Evolutionary conservation across 139 green algal species (phyloP), one percentile per base, ranked within the genome.

Genomic region (Dunaliella primolecta): DNA sequence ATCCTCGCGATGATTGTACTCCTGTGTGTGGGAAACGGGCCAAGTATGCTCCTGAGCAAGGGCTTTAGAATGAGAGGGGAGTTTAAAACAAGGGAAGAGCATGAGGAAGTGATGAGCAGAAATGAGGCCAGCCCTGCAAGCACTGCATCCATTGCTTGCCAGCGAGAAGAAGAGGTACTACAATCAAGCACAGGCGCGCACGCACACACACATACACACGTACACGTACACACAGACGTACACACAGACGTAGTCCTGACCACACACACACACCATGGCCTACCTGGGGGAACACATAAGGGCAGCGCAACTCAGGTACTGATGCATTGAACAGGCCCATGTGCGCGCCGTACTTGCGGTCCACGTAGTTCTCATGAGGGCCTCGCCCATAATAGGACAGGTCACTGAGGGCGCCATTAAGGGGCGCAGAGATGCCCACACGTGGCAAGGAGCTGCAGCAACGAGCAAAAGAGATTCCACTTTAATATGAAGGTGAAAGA

Each of bases 301-400:
- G 96, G 82, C 89, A 82, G 75, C 97, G 93, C 86, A 97, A 84
- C 0, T 93, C 80, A 0, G 79, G 23, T 0, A 96, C 86, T 15
- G 35, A 1, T 0, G 76, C 80, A 33, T 31, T 32, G 82, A 87
- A 85, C 38, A 87, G 46, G 7, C 86, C 86, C 34, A 89, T 2
- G 7, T 25, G 79, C 46, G 83, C 79, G 27, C 83, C 30, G 1
- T 35, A 80, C 86, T 96, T 93, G 35, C 97, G 89, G 86, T 99
- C 97, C 24, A 89, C 86, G 90, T 99, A 99, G 89, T 91, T 96
- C 89, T 99, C 96, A 79, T 98, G 94, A 0, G 96, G 96, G 1
- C 96, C 96, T 0, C 87, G 72, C 15, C 96, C 96, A 70, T 92
- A 93, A 94, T 94, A 99, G 20, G 76, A n/a, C 27, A 92, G 87